Evolutionary conservation across 2,329 filamentous ascomycete genomes (phyloP).

Genomic region (Hypoxylon sp.): DNA sequence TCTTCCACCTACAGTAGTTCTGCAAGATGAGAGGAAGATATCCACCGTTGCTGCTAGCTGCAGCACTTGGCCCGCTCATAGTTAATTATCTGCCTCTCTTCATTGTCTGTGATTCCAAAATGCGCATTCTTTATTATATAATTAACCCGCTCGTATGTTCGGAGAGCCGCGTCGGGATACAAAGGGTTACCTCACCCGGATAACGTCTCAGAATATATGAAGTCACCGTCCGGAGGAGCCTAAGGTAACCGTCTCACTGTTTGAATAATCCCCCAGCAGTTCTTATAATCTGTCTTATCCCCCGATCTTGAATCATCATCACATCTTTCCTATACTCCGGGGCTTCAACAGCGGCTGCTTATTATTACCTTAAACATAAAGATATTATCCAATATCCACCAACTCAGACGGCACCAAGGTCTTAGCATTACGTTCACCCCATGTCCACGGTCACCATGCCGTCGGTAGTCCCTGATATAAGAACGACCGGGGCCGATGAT

Average conservation of each 20-base stretch:
- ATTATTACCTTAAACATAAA: slow-evolving; percentile 1
- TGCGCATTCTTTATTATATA: slow-evolving; percentile 6
- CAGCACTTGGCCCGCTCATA: no score
- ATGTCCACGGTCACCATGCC: slow-evolving; percentile 37
- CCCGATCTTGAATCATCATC: slow-evolving; percentile 8
- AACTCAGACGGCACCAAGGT: slow-evolving; percentile 27
- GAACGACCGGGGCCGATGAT: slow-evolving; percentile 15
- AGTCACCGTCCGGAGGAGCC: slow-evolving; percentile 25
- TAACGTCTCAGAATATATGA: slow-evolving; percentile 36
- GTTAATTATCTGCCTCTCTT: slow-evolving; percentile 16
- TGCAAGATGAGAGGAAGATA: slow-evolving; percentile 25
- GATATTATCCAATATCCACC: slow-evolving; percentile 11
- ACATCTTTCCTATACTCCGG: slow-evolving; percentile 1
- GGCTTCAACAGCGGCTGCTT: slow-evolving; percentile 9
- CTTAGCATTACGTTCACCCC: slow-evolving; percentile 2
- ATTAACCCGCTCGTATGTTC: slow-evolving; percentile 10
- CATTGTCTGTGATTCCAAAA: slow-evolving; percentile 22
- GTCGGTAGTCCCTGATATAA: slow-evolving; percentile 25
- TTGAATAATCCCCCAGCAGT: slow-evolving; percentile 2
- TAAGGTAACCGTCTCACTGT: slow-evolving; percentile 8
- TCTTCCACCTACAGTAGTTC: slow-evolving; percentile 27
- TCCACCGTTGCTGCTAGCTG: slow-evolving; percentile 14
- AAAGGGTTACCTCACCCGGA: no score
- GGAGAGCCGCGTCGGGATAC: slow-evolving; percentile 19
- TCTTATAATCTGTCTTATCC: slow-evolving; percentile 4